These are phyloP conservation scores for Pilaira anomala DNA, from an alignment of 192 early-diverging fungal species.

Conservation along the genomic window DNA sequence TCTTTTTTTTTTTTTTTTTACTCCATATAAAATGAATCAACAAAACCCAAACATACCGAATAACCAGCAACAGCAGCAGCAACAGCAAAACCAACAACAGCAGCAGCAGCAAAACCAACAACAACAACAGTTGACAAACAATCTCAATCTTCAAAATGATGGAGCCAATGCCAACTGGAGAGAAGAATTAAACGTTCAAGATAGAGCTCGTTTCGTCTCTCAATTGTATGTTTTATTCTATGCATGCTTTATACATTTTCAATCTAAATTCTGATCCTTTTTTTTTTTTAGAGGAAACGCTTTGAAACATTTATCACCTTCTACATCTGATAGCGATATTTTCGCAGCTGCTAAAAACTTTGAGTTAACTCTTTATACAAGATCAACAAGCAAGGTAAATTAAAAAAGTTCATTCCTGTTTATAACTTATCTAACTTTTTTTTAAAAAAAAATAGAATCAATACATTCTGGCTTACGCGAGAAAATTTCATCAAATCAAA, in stretches of 20 bases:
- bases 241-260: background rate
- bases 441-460: slow-evolving; percentile 28
- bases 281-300: slow-evolving; percentile 22
- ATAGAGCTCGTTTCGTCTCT: slow-evolving; percentile 32
- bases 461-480: slow-evolving; percentile 30
- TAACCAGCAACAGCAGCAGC: background rate
- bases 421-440: background rate
- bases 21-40: slow-evolving; percentile 2
- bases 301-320: slow-evolving; percentile 27
- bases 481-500: slow-evolving; percentile 36
- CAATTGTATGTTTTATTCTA: slow-evolving; percentile 30
- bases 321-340: slow-evolving; percentile 32
- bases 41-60: slow-evolving; percentile 20
- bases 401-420: background rate
- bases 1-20: too few species aligned
- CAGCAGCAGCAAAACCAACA: background rate
- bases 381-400: slow-evolving; percentile 34
- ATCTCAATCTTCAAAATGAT: slow-evolving; percentile 19
- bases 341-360: slow-evolving; percentile 32
- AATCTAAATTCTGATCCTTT: background rate
- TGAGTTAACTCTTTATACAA: slow-evolving; percentile 28
- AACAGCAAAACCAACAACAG: background rate
- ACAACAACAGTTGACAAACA: background rate
- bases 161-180: slow-evolving; percentile 33
- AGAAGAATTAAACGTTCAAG: slow-evolving; percentile 33